phyloP scores from a whole-genome alignment of 2,329 filamentous ascomycete species.

The Colletotrichum gloeosporioides region DNA sequence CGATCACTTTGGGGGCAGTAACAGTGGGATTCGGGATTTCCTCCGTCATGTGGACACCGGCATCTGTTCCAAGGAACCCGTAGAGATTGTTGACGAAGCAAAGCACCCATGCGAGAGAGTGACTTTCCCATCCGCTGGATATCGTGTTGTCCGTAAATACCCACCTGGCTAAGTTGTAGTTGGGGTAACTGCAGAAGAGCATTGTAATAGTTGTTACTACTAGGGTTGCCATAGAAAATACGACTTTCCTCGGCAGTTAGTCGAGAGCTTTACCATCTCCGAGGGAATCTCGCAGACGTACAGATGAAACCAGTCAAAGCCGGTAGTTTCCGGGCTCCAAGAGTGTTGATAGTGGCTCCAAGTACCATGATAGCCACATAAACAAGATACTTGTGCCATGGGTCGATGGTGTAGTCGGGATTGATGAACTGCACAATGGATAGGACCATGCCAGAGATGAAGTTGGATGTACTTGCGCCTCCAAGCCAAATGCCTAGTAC shows the following conservation, averaged over 20 bases:
- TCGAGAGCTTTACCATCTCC: background rate
- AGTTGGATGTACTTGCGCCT: constrained; percentile 23
- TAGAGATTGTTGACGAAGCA: background rate
- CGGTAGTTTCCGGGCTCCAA: background rate
- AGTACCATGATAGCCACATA: background rate
- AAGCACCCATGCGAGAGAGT: background rate
- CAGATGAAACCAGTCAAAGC: background rate
- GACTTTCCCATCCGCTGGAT: background rate
- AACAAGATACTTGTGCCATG: background rate
- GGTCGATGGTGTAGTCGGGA: background rate
- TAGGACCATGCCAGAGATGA: constrained; percentile 23
- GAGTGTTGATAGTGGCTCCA: background rate
- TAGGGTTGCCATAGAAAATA: background rate
- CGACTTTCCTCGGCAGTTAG: background rate
- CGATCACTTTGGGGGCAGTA: background rate
- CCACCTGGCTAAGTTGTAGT: background rate
- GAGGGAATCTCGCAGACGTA: background rate
- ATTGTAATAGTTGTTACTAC: background rate
- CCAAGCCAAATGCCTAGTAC: background rate
- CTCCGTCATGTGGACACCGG: background rate
- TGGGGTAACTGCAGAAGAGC: background rate
- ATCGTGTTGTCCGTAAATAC: background rate
- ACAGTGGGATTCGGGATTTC: background rate
- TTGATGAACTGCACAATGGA: constrained; percentile 23
- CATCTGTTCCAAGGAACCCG: background rate